These are phyloP conservation scores for Skeletonema grethae DNA, from an alignment of 108 stramenopile genomes.

Conservation along the genomic window DNA sequence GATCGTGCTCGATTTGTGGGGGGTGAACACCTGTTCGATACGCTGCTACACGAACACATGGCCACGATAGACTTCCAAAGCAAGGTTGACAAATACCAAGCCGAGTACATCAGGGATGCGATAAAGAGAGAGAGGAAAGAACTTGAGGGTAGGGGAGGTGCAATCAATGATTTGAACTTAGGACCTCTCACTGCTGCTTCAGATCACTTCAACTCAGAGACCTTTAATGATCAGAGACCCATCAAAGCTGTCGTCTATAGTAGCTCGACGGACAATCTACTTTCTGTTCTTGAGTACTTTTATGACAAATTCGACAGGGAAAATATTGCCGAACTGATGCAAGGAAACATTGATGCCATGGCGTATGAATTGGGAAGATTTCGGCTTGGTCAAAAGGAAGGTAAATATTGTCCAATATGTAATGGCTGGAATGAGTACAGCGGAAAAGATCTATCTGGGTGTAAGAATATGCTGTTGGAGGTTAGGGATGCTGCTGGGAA, in stretches of 20 bases:
- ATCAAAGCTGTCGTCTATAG: conserved; percentile 66
- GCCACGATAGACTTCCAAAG: conserved; percentile 45
- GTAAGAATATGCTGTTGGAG: conserved; percentile 39
- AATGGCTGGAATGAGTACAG: conserved; percentile 37
- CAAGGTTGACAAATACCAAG: conserved; percentile 52
- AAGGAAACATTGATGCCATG: conserved; percentile 44
- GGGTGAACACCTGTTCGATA: conserved; percentile 25
- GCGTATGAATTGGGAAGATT: conserved; percentile 55
- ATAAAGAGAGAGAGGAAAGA: conserved; percentile 21
- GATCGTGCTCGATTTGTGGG: not conserved
- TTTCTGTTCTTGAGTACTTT: conserved; percentile 51
- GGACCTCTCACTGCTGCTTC: conserved; percentile 45
- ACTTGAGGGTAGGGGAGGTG: conserved; percentile 31
- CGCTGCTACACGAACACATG: conserved; percentile 25
- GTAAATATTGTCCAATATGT: conserved; percentile 53
- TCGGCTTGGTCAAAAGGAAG: conserved; percentile 38
- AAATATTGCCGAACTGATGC: conserved; percentile 55
- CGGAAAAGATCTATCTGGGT: conserved; percentile 21
- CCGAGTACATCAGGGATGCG: conserved; percentile 29
- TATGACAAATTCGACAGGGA: conserved; percentile 29
- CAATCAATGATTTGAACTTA: conserved; percentile 8
- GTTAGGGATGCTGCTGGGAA: conserved; percentile 26
- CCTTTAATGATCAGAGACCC: conserved; percentile 42
- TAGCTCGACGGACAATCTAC: conserved; percentile 34
- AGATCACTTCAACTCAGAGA: not conserved